phyloP scores from a whole-genome alignment of 176 grass and related monocot genomes.

The Bolboschoenus planiculmis region DNA sequence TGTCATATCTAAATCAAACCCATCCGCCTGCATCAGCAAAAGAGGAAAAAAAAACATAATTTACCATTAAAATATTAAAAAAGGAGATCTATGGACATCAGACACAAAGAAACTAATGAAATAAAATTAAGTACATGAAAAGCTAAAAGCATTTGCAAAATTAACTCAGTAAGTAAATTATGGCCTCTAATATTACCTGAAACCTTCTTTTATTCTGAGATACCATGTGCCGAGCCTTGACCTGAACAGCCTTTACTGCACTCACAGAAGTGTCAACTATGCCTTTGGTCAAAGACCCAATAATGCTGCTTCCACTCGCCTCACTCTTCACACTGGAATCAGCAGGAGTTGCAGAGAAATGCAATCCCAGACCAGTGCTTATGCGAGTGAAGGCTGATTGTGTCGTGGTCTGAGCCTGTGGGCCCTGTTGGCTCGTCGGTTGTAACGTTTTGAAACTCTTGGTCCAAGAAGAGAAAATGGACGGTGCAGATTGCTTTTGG shows the following conservation, averaged over 20 bases:
- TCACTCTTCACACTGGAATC: constrained; percentile 30
- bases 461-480: constrained; percentile 48
- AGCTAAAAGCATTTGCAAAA: background rate
- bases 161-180: background rate
- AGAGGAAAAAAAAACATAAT: constrained; percentile 25
- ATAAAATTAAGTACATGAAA: background rate
- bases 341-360: constrained; percentile 53
- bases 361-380: constrained; percentile 73
- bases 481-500: background rate
- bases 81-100: background rate
- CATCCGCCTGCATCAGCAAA: constrained; percentile 69
- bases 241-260: constrained; percentile 99
- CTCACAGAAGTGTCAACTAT: constrained; percentile 86
- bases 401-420: constrained; percentile 26
- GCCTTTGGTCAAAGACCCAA: constrained; percentile 85
- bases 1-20: constrained; percentile 99
- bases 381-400: constrained; percentile 76
- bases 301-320: constrained; percentile 41
- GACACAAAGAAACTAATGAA: background rate
- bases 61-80: background rate
- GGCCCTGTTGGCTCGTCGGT: constrained; percentile 45
- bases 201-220: constrained; percentile 98
- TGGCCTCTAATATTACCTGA: constrained; percentile 37
- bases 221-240: constrained; percentile 96
- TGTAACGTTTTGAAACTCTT: constrained; percentile 74